Evolutionary conservation across 2,329 filamentous ascomycete species (phyloP), one percentile per base, ranked within the genome.

Genomic region (Penicillium sp.): DNA sequence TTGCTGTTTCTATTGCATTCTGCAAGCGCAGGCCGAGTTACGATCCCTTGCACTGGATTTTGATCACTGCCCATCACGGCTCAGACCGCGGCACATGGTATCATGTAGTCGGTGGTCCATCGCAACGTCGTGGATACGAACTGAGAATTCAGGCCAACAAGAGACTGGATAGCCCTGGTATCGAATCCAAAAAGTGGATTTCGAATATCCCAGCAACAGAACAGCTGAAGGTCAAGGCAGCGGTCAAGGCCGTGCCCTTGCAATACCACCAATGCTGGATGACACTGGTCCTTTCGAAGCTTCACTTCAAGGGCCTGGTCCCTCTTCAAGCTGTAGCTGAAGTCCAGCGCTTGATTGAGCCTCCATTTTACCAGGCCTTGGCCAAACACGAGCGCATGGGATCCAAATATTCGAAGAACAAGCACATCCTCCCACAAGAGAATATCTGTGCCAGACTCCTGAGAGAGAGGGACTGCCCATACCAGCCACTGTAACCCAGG

Each of bases 41-140:
- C 4, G 3, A 2, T 3, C 13, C 33, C 14, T 14, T n/a, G 4
- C 33, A 36, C 25, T 28, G 33, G 33, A 20, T 11, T 5, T n/a
- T 35, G 9, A 20, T 20, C 8, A 21, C 28, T 15, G 25, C 33
- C 1, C 33, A 36, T 15, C 33, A 14, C 21, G 33, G 33, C 16
- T 36, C 33, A 20, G 16, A 9, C 11, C 15, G 25, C 3, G 27
- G 33, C 14, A 36, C 33, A 11, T 36, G 33, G 33, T 36, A 27
- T 16, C 33, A 36, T 13, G 33, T 28, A 27, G 21, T 23, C 2
- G 25, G 33, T 9, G 33, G 25, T 8, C 33, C 33, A 19, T 4
- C 16, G 20, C 14, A 4, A n/a, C 7, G 10, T 3, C 16, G 5
- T 17, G 15, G 16, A 8, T 36, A 36, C 3, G 13, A 7, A 20